phyloP scores from a whole-genome alignment of 768 basidiomycete genomes.

The Kwoniella shandongensis region DNA sequence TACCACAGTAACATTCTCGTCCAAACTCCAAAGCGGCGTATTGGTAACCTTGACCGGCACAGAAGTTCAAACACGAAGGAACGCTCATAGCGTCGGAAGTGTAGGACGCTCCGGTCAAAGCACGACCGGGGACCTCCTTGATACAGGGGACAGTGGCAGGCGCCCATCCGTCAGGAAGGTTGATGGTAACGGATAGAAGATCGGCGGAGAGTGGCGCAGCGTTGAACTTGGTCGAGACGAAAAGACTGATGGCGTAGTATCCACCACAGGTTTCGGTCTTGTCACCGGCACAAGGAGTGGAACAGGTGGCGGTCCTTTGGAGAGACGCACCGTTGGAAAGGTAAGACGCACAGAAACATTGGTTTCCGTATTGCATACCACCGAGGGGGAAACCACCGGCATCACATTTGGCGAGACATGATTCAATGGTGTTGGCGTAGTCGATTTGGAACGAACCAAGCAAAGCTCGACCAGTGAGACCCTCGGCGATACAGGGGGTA shows the following conservation, averaged over 20 bases:
- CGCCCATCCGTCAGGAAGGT: conserved; percentile 30
- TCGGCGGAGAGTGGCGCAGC: conserved; percentile 15
- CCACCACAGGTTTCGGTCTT: conserved; percentile 23
- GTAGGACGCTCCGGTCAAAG: conserved; percentile 30
- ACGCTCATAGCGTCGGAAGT: conserved; percentile 30
- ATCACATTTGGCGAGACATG: conserved; percentile 24
- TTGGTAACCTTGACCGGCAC: conserved; percentile 27
- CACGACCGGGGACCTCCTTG: conserved; percentile 33
- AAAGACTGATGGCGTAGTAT: conserved; percentile 19
- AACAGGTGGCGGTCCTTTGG: conserved; percentile 8
- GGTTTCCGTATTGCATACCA: conserved; percentile 42
- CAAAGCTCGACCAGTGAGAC: conserved; percentile 20
- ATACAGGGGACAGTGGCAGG: conserved; percentile 24
- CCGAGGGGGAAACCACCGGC: conserved; percentile 20
- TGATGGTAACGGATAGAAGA: conserved; percentile 16
- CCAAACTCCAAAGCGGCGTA: conserved; percentile 31
- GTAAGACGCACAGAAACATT: conserved; percentile 58
- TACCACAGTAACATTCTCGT: conserved; percentile 37
- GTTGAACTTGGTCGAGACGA: conserved; percentile 25
- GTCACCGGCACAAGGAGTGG: conserved; percentile 31
- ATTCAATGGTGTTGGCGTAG: conserved; percentile 17
- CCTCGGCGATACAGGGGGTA: conserved; percentile 29
- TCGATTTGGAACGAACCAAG: conserved; percentile 19
- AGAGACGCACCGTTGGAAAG: conserved; percentile 58
- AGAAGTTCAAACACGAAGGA: conserved; percentile 27